Base-by-base conservation (phyloP, 179 eudicot genomes). In the Spinacia oleracea region DNA sequence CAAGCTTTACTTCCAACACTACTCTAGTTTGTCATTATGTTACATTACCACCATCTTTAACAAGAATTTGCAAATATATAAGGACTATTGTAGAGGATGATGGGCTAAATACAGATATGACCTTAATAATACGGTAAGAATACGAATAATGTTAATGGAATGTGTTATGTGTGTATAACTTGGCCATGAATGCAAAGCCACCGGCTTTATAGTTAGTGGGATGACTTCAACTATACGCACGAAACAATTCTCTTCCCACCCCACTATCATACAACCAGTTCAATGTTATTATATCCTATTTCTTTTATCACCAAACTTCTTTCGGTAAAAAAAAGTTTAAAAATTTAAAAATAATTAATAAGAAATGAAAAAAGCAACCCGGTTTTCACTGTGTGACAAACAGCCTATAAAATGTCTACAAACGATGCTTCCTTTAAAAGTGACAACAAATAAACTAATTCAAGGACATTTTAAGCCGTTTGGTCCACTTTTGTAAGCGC, bases 241-340 rank as follows among this genome's bases (percentile, higher is more conserved):
- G 16, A 63, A 48, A 79, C 23, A 32, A 63, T 21, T 72, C 58
- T 15, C 46, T 46, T 40, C 60, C 7, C 35, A 34, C 7, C 7
- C 50, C 48, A 72, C 60, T 27, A 20, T 2, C 51, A 42, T 43
- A 14, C 8, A n/a, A n/a, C n/a, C n/a, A n/a, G n/a, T n/a, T n/a
- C 16, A 0, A 25, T 70, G 15, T 38, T 43, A 42, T 67, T 35
- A n/a, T 70, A 70, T 12, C 32, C 25, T 0, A 23, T 31, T 48
- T 63, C 51, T 11, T 66, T 4, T 65, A 23, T 6, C 9, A 23
- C 31, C n/a, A 4, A 46, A 70, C 58, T n/a, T 63, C 80, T 76
- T 81, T 81, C 77, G 77, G 83, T 77, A 70, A 46, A 59, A 79
- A 73, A 4, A 16, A n/a, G n/a, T n/a, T n/a, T n/a, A n/a, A n/a